Evolutionary conservation across 1,284 basidiomycete genomes (phyloP), one percentile per base, ranked within the genome.

Genomic region (Schizopora paradoxa): DNA sequence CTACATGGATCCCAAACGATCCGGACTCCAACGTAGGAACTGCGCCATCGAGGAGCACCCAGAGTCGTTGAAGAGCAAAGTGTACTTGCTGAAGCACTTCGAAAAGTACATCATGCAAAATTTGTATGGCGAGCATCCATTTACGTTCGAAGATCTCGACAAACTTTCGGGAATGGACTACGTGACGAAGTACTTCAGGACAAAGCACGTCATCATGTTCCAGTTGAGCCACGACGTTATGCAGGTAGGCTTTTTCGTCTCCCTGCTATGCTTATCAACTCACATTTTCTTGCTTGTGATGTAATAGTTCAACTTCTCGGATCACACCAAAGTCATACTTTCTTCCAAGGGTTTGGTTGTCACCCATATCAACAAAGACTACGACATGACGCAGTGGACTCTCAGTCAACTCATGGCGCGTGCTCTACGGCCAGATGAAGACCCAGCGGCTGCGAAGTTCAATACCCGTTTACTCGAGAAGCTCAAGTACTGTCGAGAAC

Each of bases 131-230:
- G 81, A 91, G 44, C 85, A 89, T 54, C 75, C 80, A 2, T 95
- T 88, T 63, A 85, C 83, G 10, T 95, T 75, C 58, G 73, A 82
- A 53, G 91, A 96, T 58, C 46, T 65, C 23, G 70, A 74, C 3
- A 67, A 82, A 28, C 77, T 74, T 31, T 80, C 77, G 53, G 92
- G 91, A 14, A 91, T 98, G 88, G 83, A 88, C 54, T 97, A 95
- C 68, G 86, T 98, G 33, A 87, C 92, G 66, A 91, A 91, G 67
- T 98, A 96, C 67, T 77, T 97, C 55, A 76, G 95, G 50, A 94
- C 94, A 86, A 94, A 94, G 67, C 85, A 94, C 58, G 91, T 96
- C 39, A 95, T 98, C 53, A 84, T 98, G 26, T 99, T 99, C 76
- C 87, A 93, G 67, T 69, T 99, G 61, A 92, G 88, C 63, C 92